Evolutionary conservation across 352 stramenopile species (phyloP).

Genomic region (Phytophthora syringae): DNA sequence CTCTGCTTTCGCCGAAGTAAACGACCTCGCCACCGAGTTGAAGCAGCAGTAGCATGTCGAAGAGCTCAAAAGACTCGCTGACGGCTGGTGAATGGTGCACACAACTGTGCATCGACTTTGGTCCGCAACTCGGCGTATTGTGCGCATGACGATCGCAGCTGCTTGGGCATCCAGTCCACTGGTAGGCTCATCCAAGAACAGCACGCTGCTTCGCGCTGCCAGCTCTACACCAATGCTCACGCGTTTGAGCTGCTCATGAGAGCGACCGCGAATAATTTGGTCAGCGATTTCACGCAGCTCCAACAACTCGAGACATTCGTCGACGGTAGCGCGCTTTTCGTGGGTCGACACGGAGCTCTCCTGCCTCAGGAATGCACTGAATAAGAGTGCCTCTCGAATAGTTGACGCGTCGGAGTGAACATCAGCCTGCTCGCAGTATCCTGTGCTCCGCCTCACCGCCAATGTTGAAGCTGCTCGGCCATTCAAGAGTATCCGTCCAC

Average conservation of each 20-base stretch:
- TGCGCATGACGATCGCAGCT: conserved; percentile 50
- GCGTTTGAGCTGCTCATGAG: conserved; percentile 43
- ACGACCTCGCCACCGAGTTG: conserved; percentile 42
- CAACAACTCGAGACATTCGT: conserved; percentile 46
- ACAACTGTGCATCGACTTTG: conserved; percentile 11
- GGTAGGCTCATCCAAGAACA: conserved; percentile 79
- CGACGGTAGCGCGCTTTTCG: conserved; percentile 32
- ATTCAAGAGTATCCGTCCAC: conserved; percentile 54
- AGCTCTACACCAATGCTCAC: conserved; percentile 87
- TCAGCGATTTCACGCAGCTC: conserved; percentile 31
- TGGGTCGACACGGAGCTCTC: conserved; percentile 23
- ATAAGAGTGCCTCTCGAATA: conserved; percentile 87
- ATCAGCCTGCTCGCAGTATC: conserved; percentile 76
- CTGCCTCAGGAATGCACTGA: conserved; percentile 80
- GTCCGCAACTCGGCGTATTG: conserved; percentile 14
- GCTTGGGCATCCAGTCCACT: conserved; percentile 78
- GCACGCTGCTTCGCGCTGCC: conserved; percentile 65
- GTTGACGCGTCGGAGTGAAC: too few relatives aligned
- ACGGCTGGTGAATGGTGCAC: too few relatives aligned
- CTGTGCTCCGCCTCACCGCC: conserved; percentile 32
- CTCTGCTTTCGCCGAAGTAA: conserved; percentile 50
- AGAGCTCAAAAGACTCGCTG: conserved; percentile 81
- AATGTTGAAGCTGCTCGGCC: conserved; percentile 31
- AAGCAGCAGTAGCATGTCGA: conserved; percentile 82
- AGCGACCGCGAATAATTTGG: conserved; percentile 38